These are phyloP conservation scores for Carex myosuroides DNA, from an alignment of 176 grass and related monocot species.

Conservation along the genomic window DNA sequence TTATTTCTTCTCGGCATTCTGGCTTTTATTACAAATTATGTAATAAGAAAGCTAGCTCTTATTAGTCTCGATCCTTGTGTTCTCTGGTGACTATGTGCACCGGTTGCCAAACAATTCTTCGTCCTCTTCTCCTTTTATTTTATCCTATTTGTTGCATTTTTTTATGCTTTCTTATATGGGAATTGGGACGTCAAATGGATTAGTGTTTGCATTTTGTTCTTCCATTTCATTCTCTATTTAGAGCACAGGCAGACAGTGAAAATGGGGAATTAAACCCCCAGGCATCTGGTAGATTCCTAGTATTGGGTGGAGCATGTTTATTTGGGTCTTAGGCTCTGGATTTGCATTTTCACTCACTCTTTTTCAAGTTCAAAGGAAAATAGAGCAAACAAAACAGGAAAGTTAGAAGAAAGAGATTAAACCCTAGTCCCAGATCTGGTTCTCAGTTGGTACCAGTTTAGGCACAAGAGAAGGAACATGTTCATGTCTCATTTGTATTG, in stretches of 20 bases:
- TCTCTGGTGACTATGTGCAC: not conserved
- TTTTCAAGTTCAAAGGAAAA: not conserved
- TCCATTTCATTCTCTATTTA: not conserved
- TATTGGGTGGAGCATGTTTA: not conserved
- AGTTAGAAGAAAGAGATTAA: not conserved
- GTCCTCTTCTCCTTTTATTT: not conserved
- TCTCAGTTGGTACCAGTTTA: not conserved
- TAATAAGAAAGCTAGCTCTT: not conserved
- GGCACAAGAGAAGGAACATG: not conserved
- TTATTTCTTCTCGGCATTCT: not conserved
- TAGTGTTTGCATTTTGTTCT: not conserved
- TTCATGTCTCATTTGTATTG: not conserved
- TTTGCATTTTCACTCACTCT: not conserved
- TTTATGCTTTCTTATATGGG: not conserved
- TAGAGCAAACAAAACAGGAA: not conserved
- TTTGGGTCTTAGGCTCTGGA: not conserved
- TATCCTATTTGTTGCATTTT: not conserved
- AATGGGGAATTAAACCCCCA: not conserved
- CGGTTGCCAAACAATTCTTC: not conserved
- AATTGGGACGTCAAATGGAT: not conserved
- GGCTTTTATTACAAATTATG: not conserved
- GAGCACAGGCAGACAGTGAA: not conserved
- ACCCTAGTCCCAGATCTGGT: not conserved
- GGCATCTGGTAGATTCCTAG: not conserved
- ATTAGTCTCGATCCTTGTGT: not conserved